Evolutionary conservation across 139 green algal species (phyloP).

Genomic region (Closterium sp.): DNA sequence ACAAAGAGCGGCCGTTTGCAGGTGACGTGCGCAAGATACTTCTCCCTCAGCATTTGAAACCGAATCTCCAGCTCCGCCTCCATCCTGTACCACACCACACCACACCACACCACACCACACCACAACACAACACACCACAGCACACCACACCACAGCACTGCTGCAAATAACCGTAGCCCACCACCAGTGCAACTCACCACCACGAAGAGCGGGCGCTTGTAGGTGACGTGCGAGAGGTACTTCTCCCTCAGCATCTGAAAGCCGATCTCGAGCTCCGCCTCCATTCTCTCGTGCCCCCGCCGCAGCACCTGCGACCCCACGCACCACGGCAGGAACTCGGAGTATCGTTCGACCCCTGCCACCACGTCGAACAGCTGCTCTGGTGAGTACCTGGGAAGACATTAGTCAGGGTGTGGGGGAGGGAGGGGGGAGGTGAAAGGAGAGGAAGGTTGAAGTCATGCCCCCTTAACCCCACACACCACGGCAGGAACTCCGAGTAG

Average conservation of each 20-base stretch:
- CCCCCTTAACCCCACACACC: neutral
- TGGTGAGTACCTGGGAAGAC: conserved; percentile 64
- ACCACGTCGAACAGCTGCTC: conserved; percentile 84
- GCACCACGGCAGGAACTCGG: conserved; percentile 90
- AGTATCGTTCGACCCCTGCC: conserved; percentile 76
- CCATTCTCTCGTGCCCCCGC: conserved; percentile 49
- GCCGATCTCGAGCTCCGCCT: conserved; percentile 90
- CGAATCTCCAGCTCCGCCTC: neutral
- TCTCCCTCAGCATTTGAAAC: too few species aligned
- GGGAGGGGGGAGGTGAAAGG: too few species aligned
- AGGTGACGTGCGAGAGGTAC: conserved; percentile 74
- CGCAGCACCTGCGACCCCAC: conserved; percentile 59
- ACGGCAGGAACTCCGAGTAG: neutral
- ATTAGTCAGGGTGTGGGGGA: too few species aligned
- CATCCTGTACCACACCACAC: neutral
- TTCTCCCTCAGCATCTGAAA: conserved; percentile 81
- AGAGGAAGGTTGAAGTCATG: too few species aligned
- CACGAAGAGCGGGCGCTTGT: conserved; percentile 54
- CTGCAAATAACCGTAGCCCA: too few species aligned
- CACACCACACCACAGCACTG: too few species aligned
- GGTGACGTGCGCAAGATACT: too few species aligned
- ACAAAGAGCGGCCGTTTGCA: too few species aligned
- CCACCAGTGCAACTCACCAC: conserved; percentile 17
- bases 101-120: too few species aligned
- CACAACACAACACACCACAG: too few species aligned